phyloP scores from a whole-genome alignment of 768 basidiomycete genomes.

The Asterophora lycoperdoides region DNA sequence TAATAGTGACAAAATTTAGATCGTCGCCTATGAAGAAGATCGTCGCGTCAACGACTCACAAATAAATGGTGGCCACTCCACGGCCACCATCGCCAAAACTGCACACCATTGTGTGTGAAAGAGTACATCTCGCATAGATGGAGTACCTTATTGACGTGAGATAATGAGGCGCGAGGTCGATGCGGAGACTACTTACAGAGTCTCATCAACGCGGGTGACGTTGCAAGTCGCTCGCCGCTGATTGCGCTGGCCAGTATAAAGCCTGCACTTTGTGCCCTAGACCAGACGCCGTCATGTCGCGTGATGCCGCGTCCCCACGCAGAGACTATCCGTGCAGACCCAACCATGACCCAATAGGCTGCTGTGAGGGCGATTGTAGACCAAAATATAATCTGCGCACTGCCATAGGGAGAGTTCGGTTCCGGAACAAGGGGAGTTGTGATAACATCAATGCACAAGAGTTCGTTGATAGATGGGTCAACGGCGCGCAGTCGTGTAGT shows the following conservation, averaged over 20 bases:
- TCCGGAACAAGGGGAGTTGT: constrained; percentile 73
- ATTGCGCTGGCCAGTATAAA: constrained; percentile 90
- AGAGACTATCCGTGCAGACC: constrained; percentile 74
- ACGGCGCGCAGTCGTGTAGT: constrained; percentile 83
- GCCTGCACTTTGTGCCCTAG: constrained; percentile 75
- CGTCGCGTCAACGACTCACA: constrained; percentile 41
- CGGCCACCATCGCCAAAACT: constrained; percentile 86
- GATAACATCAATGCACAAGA: constrained; percentile 75
- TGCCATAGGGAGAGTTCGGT: constrained; percentile 59
- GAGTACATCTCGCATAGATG: constrained; percentile 86
- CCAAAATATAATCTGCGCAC: constrained; percentile 68
- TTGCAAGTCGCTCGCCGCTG: constrained; percentile 84
- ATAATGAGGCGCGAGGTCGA: constrained; percentile 1
- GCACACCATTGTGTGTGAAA: constrained; percentile 94
- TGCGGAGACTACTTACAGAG: constrained; percentile 59
- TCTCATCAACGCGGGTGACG: constrained; percentile 80
- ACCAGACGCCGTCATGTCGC: constrained; percentile 61
- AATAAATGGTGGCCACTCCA: constrained; percentile 89
- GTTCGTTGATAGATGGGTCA: constrained; percentile 77
- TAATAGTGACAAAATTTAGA: not conserved
- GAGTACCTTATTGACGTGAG: constrained; percentile 59
- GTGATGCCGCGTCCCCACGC: constrained; percentile 77
- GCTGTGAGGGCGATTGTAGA: constrained; percentile 66
- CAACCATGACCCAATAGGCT: constrained; percentile 79
- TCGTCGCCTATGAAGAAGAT: not conserved